These are phyloP conservation scores for Paspalum vaginatum DNA, from an alignment of 176 grass and related monocot species.

Conservation along the genomic window DNA sequence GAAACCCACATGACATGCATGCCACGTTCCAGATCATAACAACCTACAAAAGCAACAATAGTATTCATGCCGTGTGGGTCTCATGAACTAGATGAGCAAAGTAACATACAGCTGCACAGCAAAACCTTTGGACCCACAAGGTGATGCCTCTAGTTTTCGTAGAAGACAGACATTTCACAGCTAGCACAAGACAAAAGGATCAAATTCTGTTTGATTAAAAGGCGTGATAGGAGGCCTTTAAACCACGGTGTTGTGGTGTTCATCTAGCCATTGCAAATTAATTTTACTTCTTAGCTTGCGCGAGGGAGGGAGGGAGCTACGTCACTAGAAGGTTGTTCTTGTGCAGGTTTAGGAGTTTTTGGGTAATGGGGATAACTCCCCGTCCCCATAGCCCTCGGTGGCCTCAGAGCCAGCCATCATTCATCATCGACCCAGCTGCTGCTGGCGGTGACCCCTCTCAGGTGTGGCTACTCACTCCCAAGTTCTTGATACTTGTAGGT, in stretches of 20 bases:
- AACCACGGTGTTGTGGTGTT: not conserved
- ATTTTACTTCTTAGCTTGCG: not conserved
- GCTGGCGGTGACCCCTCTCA: not conserved
- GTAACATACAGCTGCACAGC: not conserved
- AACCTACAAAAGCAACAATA: not conserved
- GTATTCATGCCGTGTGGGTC: not conserved
- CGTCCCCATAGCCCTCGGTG: constrained; percentile 23
- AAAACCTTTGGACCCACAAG: not conserved
- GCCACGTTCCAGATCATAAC: too few species aligned
- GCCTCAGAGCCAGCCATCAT: not conserved
- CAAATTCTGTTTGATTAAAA: constrained; percentile 20
- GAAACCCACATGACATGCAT: too few species aligned
- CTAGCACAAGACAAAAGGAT: not conserved
- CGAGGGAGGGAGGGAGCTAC: not conserved
- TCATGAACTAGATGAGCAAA: constrained; percentile 1
- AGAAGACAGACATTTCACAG: not conserved
- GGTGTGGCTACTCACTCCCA: not conserved
- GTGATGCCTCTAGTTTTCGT: not conserved
- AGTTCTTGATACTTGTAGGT: not conserved
- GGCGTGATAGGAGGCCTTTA: not conserved
- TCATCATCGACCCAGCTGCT: constrained; percentile 8
- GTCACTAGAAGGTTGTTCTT: constrained; percentile 2
- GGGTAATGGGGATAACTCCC: constrained; percentile 49
- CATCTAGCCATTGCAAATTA: not conserved
- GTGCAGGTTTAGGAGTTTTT: not conserved